These are phyloP conservation scores for Mycena rebaudengoi DNA, from an alignment of 768 basidiomycete genomes.

Conservation along the genomic window DNA sequence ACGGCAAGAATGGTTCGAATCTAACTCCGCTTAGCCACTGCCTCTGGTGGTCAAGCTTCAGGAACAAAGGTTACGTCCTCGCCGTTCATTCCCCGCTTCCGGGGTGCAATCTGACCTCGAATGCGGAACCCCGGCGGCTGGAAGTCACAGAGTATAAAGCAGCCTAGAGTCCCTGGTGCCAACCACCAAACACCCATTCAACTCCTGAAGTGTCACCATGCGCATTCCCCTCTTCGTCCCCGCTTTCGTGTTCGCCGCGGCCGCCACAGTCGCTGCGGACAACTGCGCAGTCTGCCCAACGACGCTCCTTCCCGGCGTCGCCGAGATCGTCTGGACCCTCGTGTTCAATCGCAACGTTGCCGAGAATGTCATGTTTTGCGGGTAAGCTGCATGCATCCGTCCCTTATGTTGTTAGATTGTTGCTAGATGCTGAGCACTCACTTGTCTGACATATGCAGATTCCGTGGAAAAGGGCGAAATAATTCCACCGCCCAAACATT, in stretches of 20 bases:
- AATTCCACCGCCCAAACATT: not conserved
- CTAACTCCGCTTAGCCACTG: too few species aligned
- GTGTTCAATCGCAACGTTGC: not conserved
- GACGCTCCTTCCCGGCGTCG: not conserved
- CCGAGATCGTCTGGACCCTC: not conserved
- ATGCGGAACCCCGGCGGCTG: too few species aligned
- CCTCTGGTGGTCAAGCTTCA: not conserved
- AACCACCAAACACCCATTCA: too few species aligned
- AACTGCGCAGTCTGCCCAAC: not conserved
- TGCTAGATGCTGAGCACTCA: not conserved
- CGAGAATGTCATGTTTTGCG: not conserved
- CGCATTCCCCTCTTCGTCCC: not conserved
- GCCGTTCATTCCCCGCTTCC: not conserved
- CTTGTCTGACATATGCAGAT: not conserved
- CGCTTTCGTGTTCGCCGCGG: not conserved
- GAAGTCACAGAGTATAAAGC: not conserved
- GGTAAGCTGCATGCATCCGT: not conserved
- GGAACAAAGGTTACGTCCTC: not conserved
- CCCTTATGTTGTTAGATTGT: not conserved
- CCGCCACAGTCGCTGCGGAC: not conserved
- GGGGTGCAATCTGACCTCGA: not conserved
- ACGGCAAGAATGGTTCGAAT: too few species aligned
- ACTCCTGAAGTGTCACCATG: too few species aligned
- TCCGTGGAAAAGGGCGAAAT: not conserved
- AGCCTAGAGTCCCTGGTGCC: not conserved